Percentiles rank a stretch among this genome's conserved stretches.
Conservation (phyloP, 1,139 yeast species). For the Yamadazyma dendronema region DNA sequence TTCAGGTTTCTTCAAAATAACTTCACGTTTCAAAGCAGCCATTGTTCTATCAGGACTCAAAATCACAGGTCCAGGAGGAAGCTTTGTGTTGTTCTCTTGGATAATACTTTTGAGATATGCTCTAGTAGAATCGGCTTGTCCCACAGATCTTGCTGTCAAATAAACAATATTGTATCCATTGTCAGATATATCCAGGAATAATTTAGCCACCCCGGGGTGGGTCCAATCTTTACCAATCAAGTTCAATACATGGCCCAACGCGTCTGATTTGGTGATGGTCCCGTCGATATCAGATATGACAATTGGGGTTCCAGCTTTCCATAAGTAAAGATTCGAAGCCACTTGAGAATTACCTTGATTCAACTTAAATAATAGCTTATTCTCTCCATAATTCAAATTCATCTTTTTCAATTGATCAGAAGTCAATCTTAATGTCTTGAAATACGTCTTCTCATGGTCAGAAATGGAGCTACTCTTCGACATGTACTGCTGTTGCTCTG, state of each 20-base stretch:
- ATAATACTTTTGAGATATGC: slow-evolving; percentile 75
- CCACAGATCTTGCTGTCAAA: slow-evolving; percentile 91
- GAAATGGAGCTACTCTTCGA: slow-evolving; percentile 10
- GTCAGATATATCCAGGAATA: slow-evolving; percentile 77
- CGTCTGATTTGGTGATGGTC: slow-evolving; percentile 96
- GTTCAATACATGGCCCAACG: slow-evolving; percentile 92
- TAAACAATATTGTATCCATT: slow-evolving; percentile 95
- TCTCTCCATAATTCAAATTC: slow-evolving; percentile 75
- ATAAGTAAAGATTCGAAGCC: slow-evolving; percentile 69
- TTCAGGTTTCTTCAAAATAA: slow-evolving; percentile 91
- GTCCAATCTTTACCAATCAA: slow-evolving; percentile 98
- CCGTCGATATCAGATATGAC: slow-evolving; percentile 98
- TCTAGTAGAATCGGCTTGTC: slow-evolving; percentile 92
- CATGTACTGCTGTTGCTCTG: slow-evolving; percentile 17
- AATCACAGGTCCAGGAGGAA: slow-evolving; percentile 94
- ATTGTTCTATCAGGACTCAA: slow-evolving; percentile 95
- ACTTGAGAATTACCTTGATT: slow-evolving; percentile 80
- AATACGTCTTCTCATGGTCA: slow-evolving; percentile 47
- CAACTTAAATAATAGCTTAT: slow-evolving; percentile 74
- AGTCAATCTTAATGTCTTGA: slow-evolving; percentile 86
- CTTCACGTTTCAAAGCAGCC: slow-evolving; percentile 91
- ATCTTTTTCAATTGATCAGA: slow-evolving; percentile 82
- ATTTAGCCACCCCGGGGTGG: slow-evolving; percentile 89
- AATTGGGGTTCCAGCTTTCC: slow-evolving; percentile 85
- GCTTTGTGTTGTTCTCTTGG: slow-evolving; percentile 64